Evolutionary conservation across 2,329 filamentous ascomycete genomes (phyloP), one percentile per base, ranked within the genome.

Genomic region (Xenosphaeropsis pyriputrescens): DNA sequence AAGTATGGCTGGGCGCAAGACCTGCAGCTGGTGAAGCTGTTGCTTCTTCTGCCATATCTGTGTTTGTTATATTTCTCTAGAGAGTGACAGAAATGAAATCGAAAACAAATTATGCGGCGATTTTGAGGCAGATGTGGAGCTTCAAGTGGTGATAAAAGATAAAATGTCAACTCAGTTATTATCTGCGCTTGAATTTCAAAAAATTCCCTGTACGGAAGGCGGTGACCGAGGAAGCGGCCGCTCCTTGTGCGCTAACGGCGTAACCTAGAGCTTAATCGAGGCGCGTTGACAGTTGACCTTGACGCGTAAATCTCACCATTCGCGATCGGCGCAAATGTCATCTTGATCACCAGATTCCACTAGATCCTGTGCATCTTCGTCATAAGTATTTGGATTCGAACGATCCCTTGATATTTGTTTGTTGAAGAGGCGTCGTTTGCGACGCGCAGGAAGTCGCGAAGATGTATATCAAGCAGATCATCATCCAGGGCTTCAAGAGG

Each of bases 391-490:
- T 26, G 22, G 22, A 26, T 26, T 26, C 22, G 8, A 6, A 26
- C 22, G 22, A 11, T 26, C 22, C 22, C 22, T 26, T 26, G 22
- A 26, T 26, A 26, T 9, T 26, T 26, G 22, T 26, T 26, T 26
- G 22, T 26, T 26, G 22, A 26, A 26, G 22, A 26, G 22, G 22
- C 22, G 22, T 26, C 22, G 22, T 26, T 26, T 26, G 22, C 22
- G 22, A 26, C 22, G 22, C 22, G 22, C 33, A n/a, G 16, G 31
- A 18, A 31, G 29, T 34, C 40, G 36, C 49, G 38, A 69, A 57
- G 50, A 94, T 95, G 88, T 91, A 93, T 68, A 95, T 98, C 72
- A 98, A 98, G 63, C 91, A 98, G 67, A 95, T 96, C 60, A 96
- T 95, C 61, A 96, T 98, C 57, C 91, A 98, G 62, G 91, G 91